Percentiles rank a stretch among this genome's conserved stretches.
These are phyloP conservation scores for Xylaria multiplex DNA, from an alignment of 2,329 filamentous ascomycete genomes.

Conservation along the genomic window DNA sequence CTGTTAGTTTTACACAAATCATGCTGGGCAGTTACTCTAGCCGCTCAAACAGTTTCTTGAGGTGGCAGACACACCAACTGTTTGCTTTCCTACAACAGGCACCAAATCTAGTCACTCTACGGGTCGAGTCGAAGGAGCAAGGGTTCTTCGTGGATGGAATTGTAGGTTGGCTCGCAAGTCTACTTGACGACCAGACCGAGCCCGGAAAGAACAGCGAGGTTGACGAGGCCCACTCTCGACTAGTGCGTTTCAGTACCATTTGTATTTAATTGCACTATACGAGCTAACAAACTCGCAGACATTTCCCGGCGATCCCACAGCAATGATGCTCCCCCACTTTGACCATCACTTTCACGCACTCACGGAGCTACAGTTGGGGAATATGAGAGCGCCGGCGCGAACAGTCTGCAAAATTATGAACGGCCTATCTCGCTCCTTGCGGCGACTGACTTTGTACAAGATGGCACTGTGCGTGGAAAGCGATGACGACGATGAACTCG, in stretches of 20 bases:
- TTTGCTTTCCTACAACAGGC: constrained; percentile 40
- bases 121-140: constrained; percentile 35
- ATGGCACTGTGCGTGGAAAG: constrained; percentile 34
- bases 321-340: constrained; percentile 15
- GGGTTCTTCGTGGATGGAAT: constrained; percentile 39
- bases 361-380: constrained; percentile 35
- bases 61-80: constrained; percentile 42
- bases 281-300: constrained; percentile 5
- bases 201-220: background rate
- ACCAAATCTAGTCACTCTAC: constrained; percentile 38
- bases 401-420: constrained; percentile 33
- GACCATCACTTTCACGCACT: constrained; percentile 33
- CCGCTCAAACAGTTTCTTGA: constrained; percentile 39
- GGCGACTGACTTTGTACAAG: constrained; percentile 31
- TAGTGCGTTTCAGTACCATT: background rate
- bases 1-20: constrained; percentile 40
- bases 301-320: background rate
- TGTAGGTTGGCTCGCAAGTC: constrained; percentile 38
- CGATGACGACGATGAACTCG: constrained; percentile 39
- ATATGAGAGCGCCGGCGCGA: constrained; percentile 37
- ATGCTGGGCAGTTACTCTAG: constrained; percentile 35
- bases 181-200: constrained; percentile 18
- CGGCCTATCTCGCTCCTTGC: constrained; percentile 35
- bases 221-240: background rate
- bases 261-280: background rate